These are phyloP conservation scores for Nicotiana benthamiana DNA, from an alignment of 257 asterid genomes.

Conservation along the genomic window DNA sequence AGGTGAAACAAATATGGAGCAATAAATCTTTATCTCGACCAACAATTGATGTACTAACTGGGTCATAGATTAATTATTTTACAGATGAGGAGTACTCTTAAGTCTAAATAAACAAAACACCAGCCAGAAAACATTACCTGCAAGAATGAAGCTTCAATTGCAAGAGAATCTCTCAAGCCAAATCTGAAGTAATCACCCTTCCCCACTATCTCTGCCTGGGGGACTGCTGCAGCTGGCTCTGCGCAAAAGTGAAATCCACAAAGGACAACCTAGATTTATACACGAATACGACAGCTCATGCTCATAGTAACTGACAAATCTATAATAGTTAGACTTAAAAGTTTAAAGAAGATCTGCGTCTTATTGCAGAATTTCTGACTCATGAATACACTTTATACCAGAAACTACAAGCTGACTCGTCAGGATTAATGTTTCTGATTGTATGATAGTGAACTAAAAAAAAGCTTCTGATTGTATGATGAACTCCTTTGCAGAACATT, in stretches of 20 bases:
- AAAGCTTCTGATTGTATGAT: neutral
- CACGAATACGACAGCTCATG: neutral
- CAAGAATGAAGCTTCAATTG: constrained; percentile 90
- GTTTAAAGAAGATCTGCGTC: neutral
- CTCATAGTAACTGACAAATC: neutral
- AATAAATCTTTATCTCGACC: neutral
- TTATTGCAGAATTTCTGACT: neutral
- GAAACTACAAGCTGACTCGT: neutral
- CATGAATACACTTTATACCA: neutral
- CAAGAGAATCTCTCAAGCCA: constrained; percentile 97
- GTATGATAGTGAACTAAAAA: neutral
- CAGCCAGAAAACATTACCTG: constrained; percentile 45
- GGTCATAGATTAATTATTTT: neutral
- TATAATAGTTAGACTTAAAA: neutral
- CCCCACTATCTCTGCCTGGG: constrained; percentile 70
- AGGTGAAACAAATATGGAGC: neutral
- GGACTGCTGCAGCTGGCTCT: constrained; percentile 89
- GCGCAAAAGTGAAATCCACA: constrained; percentile 20
- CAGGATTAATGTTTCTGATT: neutral
- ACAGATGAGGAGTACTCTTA: neutral
- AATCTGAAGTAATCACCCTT: constrained; percentile 91
- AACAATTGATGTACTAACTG: neutral
- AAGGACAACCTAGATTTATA: constrained; percentile 4
- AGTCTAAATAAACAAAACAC: neutral
- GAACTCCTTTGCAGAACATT: neutral